These are phyloP conservation scores for Trichoderma endophyticum DNA, from an alignment of 2,329 filamentous ascomycete species.

Conservation along the genomic window DNA sequence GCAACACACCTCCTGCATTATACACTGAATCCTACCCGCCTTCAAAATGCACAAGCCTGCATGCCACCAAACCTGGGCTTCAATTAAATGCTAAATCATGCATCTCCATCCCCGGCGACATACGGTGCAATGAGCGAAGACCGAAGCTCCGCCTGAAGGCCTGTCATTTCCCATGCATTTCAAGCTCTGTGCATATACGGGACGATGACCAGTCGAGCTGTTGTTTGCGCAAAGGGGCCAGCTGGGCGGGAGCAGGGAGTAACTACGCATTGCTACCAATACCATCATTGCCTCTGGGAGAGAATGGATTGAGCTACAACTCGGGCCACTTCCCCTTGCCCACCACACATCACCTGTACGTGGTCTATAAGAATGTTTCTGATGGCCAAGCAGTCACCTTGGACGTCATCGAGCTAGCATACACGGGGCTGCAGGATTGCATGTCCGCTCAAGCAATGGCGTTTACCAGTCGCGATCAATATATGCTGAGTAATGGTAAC, in stretches of 20 bases:
- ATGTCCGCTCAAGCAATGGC: neutral
- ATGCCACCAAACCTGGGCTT: neutral
- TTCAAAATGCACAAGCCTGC: conserved; percentile 1
- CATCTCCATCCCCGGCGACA: neutral
- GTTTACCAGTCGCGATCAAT: neutral
- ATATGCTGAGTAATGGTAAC: neutral
- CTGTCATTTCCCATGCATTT: neutral
- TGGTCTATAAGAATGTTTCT: neutral
- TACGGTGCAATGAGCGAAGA: neutral
- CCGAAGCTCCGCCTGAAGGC: neutral
- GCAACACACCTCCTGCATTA: conserved; percentile 11
- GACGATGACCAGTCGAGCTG: neutral
- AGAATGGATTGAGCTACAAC: neutral
- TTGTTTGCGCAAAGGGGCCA: neutral
- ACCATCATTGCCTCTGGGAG: neutral
- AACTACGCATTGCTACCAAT: neutral
- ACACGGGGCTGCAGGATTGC: conserved; percentile 1
- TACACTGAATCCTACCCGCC: neutral
- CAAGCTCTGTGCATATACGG: conserved; percentile 8
- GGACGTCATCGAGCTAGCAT: neutral
- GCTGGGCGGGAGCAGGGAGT: neutral
- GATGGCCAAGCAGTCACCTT: neutral
- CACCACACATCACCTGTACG: neutral
- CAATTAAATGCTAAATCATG: neutral
- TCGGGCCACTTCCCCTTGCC: neutral